Evolutionary conservation across 208 protist genomes (phyloP), one percentile per base, ranked within the genome.

Genomic region (Leishmania lainsoni): DNA sequence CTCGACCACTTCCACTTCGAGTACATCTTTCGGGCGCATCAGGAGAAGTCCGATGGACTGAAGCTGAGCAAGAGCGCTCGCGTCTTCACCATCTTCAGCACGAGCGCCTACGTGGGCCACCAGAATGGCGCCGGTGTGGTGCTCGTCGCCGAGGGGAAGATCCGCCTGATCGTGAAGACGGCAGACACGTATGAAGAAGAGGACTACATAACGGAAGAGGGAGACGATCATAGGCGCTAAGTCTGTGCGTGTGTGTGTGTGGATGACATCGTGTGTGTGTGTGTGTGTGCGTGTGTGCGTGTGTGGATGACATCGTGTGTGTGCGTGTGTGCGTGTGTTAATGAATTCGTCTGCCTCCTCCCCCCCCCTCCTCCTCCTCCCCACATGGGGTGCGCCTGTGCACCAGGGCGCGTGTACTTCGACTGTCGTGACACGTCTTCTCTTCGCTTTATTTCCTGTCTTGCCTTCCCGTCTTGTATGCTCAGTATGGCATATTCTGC

Each of bases 61-160:
- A 96, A 98, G 88, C 87, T 98, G 48, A 97, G 92, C 81, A 96
- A 97, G 80, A 97, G 83, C 79, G 91, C 92, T 6, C 91, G 95
- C 3, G 94, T 98, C 12, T 94, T 98, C 78, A 98, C 97, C 26
- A 97, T 98, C 75, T 98, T 98, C 61, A 98, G 96, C 84, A 97
- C 96, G 10, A 96, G 94, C 71, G 92, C 97, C 61, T 98, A 98
- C 78, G 92, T 97, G 9, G 97, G 97, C 6, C 94, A 98, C 78
- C 87, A 95, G 58, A 98, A 98, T 83, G 93, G 94, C 29, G 97
- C 95, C 6, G 97, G 95, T 48, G 94, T 97, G 49, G 94, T 98
- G 74, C 85, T 98, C 22, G 95, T 98, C 20, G 92, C 92, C 22
- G 93, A 97, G 72, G 89, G 90, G 9, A 97, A 92, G 79, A 98